Evolutionary conservation across 2,329 filamentous ascomycete genomes (phyloP).

Genomic region (Fusarium sambucinum): DNA sequence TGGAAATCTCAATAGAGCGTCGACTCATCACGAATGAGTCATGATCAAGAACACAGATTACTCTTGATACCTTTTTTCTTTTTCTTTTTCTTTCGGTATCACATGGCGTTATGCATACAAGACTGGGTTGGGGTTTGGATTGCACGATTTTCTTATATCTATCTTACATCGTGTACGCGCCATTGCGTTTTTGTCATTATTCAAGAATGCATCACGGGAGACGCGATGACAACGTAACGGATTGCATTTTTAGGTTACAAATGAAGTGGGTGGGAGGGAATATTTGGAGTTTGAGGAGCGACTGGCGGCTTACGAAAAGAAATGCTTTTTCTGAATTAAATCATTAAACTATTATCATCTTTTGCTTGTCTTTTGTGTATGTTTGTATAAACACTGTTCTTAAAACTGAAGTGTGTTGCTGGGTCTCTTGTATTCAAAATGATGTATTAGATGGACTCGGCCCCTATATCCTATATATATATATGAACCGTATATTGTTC

Average conservation of each 20-base stretch:
- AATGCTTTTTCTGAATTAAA: conserved; percentile 22
- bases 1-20: conserved; percentile 61
- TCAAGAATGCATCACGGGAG: conserved; percentile 34
- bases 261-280: conserved; percentile 18
- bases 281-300: conserved; percentile 40
- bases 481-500: neutral
- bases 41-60: neutral
- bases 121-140: conserved; percentile 18
- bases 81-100: conserved; percentile 14
- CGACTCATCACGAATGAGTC: neutral
- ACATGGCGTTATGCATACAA: conserved; percentile 33
- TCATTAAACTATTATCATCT: conserved; percentile 5
- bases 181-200: conserved; percentile 31
- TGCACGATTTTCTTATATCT: conserved; percentile 15
- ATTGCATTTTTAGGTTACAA: conserved; percentile 30
- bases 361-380: neutral
- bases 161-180: conserved; percentile 19
- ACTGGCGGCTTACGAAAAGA: conserved; percentile 34
- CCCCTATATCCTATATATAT: neutral
- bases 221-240: conserved; percentile 25
- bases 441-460: neutral
- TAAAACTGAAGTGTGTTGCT: neutral
- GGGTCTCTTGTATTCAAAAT: neutral
- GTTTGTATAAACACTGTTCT: neutral
- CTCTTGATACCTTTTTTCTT: neutral